phyloP scores from a whole-genome alignment of 495 filamentous ascomycete species.

The Annulohypoxylon bovei region DNA sequence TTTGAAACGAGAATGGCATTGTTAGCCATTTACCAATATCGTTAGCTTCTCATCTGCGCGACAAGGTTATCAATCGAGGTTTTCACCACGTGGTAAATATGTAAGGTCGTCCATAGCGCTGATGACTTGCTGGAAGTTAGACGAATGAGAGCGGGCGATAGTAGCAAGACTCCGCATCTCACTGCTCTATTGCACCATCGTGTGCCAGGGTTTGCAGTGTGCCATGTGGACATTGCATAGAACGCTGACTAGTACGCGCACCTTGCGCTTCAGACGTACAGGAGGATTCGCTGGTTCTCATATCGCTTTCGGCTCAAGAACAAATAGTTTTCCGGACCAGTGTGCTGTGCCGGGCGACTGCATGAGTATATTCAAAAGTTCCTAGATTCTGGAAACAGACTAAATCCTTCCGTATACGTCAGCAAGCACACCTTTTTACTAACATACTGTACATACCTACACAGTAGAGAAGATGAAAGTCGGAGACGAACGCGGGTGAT shows the following conservation, averaged over 20 bases:
- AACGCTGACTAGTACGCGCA: slow-evolving; percentile 4
- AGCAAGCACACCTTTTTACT: slow-evolving; percentile 1
- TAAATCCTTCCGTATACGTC: slow-evolving; percentile 14
- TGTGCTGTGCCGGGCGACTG: slow-evolving; percentile 7
- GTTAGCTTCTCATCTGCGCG: slow-evolving; percentile 6
- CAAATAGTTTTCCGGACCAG: slow-evolving; percentile 2
- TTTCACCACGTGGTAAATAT: slow-evolving; percentile 24
- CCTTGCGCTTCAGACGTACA: neutral
- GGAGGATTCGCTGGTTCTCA: slow-evolving; percentile 12
- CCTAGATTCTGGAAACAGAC: slow-evolving; percentile 12
- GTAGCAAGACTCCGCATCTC: neutral
- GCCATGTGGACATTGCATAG: slow-evolving; percentile 33
- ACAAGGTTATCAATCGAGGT: neutral
- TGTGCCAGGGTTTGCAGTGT: slow-evolving; percentile 4
- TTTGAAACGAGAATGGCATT: neutral
- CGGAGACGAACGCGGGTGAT: slow-evolving; percentile 1
- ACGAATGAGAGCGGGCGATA: slow-evolving; percentile 9
- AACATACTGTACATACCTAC: neutral
- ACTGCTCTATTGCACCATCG: neutral
- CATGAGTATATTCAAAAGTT: slow-evolving; percentile 19
- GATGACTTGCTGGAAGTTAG: neutral
- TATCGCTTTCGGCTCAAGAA: slow-evolving; percentile 1
- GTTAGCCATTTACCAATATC: neutral
- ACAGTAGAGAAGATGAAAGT: neutral
- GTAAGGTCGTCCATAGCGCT: slow-evolving; percentile 17